Conservation (phyloP, 2,329 filamentous ascomycete genomes). For the Apiospora sp. region DNA sequence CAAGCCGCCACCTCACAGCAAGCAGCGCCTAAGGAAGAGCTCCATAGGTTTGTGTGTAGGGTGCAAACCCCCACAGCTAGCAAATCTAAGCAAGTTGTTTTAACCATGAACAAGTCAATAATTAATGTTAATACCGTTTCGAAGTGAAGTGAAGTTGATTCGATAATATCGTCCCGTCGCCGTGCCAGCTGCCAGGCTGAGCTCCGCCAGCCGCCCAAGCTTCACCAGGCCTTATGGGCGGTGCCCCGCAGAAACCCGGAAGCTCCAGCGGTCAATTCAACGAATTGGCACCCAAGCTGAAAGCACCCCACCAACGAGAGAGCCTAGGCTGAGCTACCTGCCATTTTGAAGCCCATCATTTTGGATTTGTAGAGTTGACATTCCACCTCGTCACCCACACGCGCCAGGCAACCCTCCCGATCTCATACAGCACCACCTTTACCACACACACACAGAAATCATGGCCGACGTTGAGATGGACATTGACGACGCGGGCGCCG, state of each 20-base stretch:
- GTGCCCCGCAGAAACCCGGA: conserved; percentile 1
- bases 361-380: background rate
- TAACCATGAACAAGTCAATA: no score
- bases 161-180: background rate
- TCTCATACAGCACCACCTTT: no score
- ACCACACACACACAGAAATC: conserved; percentile 21
- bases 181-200: background rate
- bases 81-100: no score
- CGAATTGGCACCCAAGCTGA: conserved; percentile 11
- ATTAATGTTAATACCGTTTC: background rate
- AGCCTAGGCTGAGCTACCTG: background rate
- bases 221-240: background rate
- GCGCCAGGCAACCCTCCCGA: background rate
- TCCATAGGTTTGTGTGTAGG: no score
- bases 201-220: background rate
- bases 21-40: no score
- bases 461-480: conserved; percentile 70
- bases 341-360: background rate
- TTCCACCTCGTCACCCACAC: background rate
- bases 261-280: conserved; percentile 13
- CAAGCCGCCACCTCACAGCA: no score
- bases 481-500: conserved; percentile 55
- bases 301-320: conserved; percentile 9
- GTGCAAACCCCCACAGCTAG: no score
- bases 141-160: background rate